Conservation (phyloP, 2,329 filamentous ascomycete species). For the Alternaria sp. region DNA sequence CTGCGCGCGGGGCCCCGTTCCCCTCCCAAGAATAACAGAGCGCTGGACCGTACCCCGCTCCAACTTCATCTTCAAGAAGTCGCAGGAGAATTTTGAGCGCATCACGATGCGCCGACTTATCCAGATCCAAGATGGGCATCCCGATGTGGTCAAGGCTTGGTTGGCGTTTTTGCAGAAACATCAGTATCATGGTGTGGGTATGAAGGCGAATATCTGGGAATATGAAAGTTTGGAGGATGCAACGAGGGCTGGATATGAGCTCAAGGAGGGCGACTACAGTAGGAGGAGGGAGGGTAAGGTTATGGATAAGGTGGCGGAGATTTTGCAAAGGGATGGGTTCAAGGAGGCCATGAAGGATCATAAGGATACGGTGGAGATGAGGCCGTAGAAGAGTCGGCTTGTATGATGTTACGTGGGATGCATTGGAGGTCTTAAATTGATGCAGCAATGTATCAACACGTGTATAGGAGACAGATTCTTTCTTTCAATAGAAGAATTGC, state of each 20-base stretch:
- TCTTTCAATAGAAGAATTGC: neutral
- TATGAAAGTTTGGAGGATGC: conserved; percentile 69
- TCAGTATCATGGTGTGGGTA: conserved; percentile 93
- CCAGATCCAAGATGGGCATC: conserved; percentile 90
- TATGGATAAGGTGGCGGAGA: conserved; percentile 49
- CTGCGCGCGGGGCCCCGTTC: conserved; percentile 83
- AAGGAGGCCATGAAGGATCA: conserved; percentile 46
- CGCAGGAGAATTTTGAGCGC: conserved; percentile 96
- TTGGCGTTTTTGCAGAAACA: conserved; percentile 90
- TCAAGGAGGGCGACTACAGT: conserved; percentile 37
- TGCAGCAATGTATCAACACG: conserved; percentile 2
- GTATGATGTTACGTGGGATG: neutral
- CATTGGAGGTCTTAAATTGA: neutral
- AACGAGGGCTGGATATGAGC: conserved; percentile 39
- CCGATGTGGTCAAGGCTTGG: conserved; percentile 90
- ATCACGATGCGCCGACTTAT: conserved; percentile 86
- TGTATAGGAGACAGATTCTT: neutral
- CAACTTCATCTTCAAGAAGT: conserved; percentile 96
- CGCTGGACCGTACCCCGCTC: conserved; percentile 91
- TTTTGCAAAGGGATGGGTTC: conserved; percentile 40
- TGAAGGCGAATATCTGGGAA: conserved; percentile 98
- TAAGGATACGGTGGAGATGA: conserved; percentile 35
- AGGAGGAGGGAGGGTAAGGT: conserved; percentile 45
- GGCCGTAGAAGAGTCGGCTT: conserved; percentile 24
- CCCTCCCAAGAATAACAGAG: conserved; percentile 85